Base-by-base conservation (phyloP, 495 filamentous ascomycete genomes). In the Cetradonia linearis region DNA sequence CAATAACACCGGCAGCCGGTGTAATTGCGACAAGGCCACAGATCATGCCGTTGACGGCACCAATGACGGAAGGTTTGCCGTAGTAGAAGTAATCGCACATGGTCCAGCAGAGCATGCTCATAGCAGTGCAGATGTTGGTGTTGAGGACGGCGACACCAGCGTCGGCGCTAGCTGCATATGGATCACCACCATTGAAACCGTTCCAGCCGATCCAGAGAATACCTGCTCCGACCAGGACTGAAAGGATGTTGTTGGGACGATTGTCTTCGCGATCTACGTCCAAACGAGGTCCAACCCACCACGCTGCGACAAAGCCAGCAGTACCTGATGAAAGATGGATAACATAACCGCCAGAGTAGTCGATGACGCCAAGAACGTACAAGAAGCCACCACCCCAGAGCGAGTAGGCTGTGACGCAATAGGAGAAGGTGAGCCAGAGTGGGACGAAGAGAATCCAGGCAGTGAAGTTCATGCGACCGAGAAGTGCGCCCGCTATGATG, bases 141-240 rank as follows among this genome's bases (percentile, higher is more conserved):
- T 82, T 80, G 27, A 82, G 70, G 5, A 82, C 79, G 28, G 79
- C 79, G n/a, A 77, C 79, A 60, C 78, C 78, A 10, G 79, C 78
- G 64, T 80, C 79, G 27, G 78, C 71, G 57, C 71, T 75, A 9
- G 79, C 79, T 27, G 76, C 70, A 61, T 81, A 81, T 11, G 79
- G 79, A 66, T 81, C 79, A 61, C 79, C 79, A 44, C 78, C 78
- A 58, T 82, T 81, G 73, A 81, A 81, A 33, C 78, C 78, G 69
- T 80, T 80, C 78, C 78, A 81, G 66, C 78, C 78, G 34, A 78
- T 71, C 79, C 79, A 82, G n/a, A 82, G 73, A 38, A 82, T 77
- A 33, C 78, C 78, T 3, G 78, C 78, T 37, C 79, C 79, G 31
- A 78, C 71, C 33, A 82, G 62, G 63, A 78, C 73, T 31, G 76